Conservation (phyloP, 768 basidiomycete genomes). For the Mycena filopes region DNA sequence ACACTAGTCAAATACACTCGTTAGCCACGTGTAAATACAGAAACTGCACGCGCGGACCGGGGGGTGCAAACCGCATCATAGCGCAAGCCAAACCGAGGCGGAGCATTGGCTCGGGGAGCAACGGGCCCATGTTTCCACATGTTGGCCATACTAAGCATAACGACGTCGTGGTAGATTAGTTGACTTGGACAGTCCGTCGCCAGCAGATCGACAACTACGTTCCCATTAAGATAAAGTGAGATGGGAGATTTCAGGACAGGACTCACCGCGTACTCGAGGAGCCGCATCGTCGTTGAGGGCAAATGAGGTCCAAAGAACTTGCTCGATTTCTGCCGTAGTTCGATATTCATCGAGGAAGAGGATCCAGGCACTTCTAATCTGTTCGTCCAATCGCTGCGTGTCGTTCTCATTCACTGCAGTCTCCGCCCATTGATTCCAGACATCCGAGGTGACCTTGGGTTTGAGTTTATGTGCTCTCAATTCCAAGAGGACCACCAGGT, state of each 20-base stretch:
- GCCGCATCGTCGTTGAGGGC: slow-evolving; percentile 41
- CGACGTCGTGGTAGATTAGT: slow-evolving; percentile 53
- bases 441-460: slow-evolving; percentile 38
- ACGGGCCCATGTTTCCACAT: slow-evolving; percentile 51
- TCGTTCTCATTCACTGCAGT: slow-evolving; percentile 38
- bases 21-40: slow-evolving; percentile 4
- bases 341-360: slow-evolving; percentile 55
- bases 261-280: slow-evolving; percentile 44
- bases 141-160: slow-evolving; percentile 49
- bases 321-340: slow-evolving; percentile 54
- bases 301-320: slow-evolving; percentile 60
- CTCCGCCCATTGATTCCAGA: slow-evolving; percentile 57
- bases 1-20: slow-evolving; percentile 45
- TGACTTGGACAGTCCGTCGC: slow-evolving; percentile 44
- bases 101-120: slow-evolving; percentile 4
- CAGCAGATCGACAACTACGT: slow-evolving; percentile 57
- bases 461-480: slow-evolving; percentile 40
- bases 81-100: slow-evolving; percentile 32
- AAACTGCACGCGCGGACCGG: slow-evolving; percentile 45
- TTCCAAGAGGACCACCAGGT: slow-evolving; percentile 48
- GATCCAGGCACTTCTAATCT: slow-evolving; percentile 50
- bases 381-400: slow-evolving; percentile 45
- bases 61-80: slow-evolving; percentile 57
- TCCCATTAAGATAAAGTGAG: slow-evolving; percentile 14
- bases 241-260: not conserved